phyloP scores from a whole-genome alignment of 2,329 filamentous ascomycete genomes.

The Neoarthrinium moseri region DNA sequence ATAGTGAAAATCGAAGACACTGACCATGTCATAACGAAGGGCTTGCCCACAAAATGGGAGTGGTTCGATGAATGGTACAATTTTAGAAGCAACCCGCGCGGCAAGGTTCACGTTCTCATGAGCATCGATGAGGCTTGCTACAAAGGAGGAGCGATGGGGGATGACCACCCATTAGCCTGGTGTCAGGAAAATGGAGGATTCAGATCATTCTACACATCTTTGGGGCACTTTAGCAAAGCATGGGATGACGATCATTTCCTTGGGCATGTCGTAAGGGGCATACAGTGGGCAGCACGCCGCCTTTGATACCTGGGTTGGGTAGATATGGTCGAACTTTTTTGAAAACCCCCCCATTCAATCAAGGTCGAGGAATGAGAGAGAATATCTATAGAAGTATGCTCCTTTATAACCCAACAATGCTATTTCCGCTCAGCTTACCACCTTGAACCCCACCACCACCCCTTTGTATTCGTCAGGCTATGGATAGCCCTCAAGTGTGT shows the following conservation, averaged over 20 bases:
- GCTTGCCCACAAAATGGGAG: constrained; percentile 16
- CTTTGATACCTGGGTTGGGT: too few species aligned
- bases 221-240: constrained; percentile 40
- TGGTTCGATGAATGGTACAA: constrained; percentile 45
- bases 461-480: too few species aligned
- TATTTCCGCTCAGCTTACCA: too few species aligned
- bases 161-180: constrained; percentile 39
- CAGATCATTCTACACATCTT: constrained; percentile 37
- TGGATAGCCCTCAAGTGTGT: too few species aligned
- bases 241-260: constrained; percentile 31
- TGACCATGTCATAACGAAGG: constrained; percentile 27
- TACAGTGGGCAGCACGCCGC: not conserved
- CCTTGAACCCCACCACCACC: too few species aligned
- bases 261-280: constrained; percentile 17
- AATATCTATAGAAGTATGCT: too few species aligned
- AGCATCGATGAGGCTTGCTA: constrained; percentile 34
- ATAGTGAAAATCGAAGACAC: constrained; percentile 27
- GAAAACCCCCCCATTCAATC: too few species aligned
- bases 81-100: constrained; percentile 30
- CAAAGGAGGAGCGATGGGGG: constrained; percentile 32
- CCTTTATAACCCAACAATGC: too few species aligned
- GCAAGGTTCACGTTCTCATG: constrained; percentile 31
- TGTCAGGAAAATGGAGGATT: constrained; percentile 36
- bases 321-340: too few species aligned
- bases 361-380: too few species aligned